Conservation (phyloP, 2,329 filamentous ascomycete genomes). For the Colletotrichum lentis region DNA sequence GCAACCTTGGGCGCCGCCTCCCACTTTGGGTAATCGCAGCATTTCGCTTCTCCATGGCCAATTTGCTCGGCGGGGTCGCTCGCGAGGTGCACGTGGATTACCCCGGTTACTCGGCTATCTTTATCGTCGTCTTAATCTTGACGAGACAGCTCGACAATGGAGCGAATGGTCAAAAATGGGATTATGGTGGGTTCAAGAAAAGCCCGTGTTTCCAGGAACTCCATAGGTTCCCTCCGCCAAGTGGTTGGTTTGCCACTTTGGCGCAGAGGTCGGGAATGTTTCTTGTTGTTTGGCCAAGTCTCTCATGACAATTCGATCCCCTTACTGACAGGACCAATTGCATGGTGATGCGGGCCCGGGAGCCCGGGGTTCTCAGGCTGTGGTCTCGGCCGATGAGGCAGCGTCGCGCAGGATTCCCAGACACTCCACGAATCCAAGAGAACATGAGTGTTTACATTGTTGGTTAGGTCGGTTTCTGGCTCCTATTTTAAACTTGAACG, state of each 20-base stretch:
- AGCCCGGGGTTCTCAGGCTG: neutral
- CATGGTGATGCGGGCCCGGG: neutral
- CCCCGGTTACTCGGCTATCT: conserved; percentile 35
- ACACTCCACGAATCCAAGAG: neutral
- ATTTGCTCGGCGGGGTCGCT: conserved; percentile 22
- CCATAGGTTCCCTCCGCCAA: conserved; percentile 10
- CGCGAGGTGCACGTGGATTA: conserved; percentile 29
- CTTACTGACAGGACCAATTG: neutral
- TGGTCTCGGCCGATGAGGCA: neutral
- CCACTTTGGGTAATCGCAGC: conserved; percentile 27
- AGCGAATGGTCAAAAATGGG: neutral
- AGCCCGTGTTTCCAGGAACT: conserved; percentile 6
- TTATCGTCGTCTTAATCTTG: conserved; percentile 32
- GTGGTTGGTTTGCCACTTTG: neutral
- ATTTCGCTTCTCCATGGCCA: conserved; percentile 34
- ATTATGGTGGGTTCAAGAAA: neutral
- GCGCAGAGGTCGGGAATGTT: conserved; percentile 7
- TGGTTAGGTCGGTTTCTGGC: too few species aligned
- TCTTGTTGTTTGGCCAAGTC: conserved; percentile 11
- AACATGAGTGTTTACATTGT: neutral
- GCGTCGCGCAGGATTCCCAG: neutral
- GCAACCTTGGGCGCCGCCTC: conserved; percentile 21
- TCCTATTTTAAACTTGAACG: conserved; percentile 1
- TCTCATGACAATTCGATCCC: neutral
- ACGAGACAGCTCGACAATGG: conserved; percentile 28